phyloP scores from a whole-genome alignment of 768 basidiomycete genomes.

The Strobilomyces dryophilus region DNA sequence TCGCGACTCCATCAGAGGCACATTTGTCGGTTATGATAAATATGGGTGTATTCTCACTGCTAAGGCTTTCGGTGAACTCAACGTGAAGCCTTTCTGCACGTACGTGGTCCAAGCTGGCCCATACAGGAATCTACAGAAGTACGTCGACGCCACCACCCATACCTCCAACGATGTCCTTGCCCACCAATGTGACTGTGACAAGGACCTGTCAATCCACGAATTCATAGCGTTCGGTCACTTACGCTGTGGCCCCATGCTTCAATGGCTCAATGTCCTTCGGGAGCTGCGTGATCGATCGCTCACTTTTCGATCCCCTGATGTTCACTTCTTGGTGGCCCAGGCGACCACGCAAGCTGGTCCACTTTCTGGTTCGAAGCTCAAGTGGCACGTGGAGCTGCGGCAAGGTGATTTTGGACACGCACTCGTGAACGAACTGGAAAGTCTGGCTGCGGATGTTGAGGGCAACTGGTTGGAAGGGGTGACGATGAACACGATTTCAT shows the following conservation, averaged over 20 bases:
- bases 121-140: too few relatives aligned
- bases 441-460: background rate
- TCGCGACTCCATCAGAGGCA: too few relatives aligned
- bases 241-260: slow-evolving; percentile 34
- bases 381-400: slow-evolving; percentile 40
- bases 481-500: background rate
- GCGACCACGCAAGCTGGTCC: slow-evolving; percentile 43
- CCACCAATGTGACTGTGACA: slow-evolving; percentile 38
- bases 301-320: slow-evolving; percentile 36
- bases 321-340: slow-evolving; percentile 42
- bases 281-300: slow-evolving; percentile 38
- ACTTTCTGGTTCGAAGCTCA: slow-evolving; percentile 8
- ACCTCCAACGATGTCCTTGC: slow-evolving; percentile 42
- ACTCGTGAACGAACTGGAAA: background rate
- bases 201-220: slow-evolving; percentile 42
- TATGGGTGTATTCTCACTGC: too few relatives aligned
- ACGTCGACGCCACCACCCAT: slow-evolving; percentile 31
- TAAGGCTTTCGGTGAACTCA: too few relatives aligned
- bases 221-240: slow-evolving; percentile 41
- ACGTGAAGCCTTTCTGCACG: too few relatives aligned
- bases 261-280: slow-evolving; percentile 33
- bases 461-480: background rate
- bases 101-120: too few relatives aligned
- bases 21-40: too few relatives aligned
- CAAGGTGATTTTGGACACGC: background rate